phyloP scores from a whole-genome alignment of 2,329 filamentous ascomycete genomes.

The Cadophora sp. region DNA sequence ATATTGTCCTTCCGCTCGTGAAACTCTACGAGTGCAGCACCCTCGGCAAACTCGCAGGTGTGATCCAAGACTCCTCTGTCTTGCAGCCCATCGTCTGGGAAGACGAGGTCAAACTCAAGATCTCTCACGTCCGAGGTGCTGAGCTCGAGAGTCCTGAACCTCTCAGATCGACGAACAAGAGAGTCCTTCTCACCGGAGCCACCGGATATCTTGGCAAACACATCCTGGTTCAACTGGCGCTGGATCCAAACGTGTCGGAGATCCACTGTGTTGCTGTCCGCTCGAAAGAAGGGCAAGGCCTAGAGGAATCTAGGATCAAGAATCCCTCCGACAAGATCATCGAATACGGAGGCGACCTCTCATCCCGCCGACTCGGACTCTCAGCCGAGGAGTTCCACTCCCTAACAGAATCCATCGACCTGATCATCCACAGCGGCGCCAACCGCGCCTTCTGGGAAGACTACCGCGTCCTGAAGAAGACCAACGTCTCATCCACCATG shows the following conservation, averaged over 20 bases:
- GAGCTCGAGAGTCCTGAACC: background rate
- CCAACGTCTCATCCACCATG: slow-evolving; percentile 48
- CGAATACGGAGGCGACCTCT: slow-evolving; percentile 48
- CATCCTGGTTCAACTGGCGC: slow-evolving; percentile 48
- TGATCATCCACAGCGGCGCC: slow-evolving; percentile 62
- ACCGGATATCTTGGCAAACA: slow-evolving; percentile 50
- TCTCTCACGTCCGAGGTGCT: background rate
- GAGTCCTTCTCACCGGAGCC: slow-evolving; percentile 47
- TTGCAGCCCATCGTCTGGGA: background rate
- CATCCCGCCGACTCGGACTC: slow-evolving; percentile 47
- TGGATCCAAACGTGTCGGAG: slow-evolving; percentile 40
- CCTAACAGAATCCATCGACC: slow-evolving; percentile 45
- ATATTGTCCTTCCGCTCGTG: slow-evolving; percentile 29
- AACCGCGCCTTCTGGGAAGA: slow-evolving; percentile 47
- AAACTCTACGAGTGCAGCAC: slow-evolving; percentile 37
- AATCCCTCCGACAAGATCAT: slow-evolving; percentile 35
- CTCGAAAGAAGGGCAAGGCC: slow-evolving; percentile 23
- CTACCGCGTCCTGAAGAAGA: slow-evolving; percentile 44
- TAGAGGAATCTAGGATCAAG: background rate
- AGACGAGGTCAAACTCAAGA: background rate
- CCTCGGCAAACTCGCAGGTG: slow-evolving; percentile 30
- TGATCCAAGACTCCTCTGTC: background rate
- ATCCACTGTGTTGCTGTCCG: slow-evolving; percentile 54
- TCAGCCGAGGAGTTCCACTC: slow-evolving; percentile 36
- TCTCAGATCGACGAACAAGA: background rate